Conservation (phyloP, 2,329 filamentous ascomycete species). For the Hypoxylon sp. region DNA sequence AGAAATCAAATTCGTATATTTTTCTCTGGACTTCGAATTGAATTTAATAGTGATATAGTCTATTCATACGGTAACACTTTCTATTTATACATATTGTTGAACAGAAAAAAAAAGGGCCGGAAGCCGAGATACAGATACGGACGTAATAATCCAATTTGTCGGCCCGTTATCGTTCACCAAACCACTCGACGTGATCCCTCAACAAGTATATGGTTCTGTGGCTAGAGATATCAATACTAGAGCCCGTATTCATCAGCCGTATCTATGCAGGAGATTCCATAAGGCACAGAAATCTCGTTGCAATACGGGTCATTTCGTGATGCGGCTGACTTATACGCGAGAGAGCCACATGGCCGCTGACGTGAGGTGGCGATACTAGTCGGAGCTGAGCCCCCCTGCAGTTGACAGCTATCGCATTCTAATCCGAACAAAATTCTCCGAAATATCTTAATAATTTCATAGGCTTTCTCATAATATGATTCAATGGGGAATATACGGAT, state of each 20-base stretch:
- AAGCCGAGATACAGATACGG: constrained; percentile 19
- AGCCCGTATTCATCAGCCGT: constrained; percentile 25
- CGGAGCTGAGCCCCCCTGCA: constrained; percentile 18
- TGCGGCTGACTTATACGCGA: constrained; percentile 24
- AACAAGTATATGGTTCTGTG: background rate
- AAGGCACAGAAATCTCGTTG: constrained; percentile 5
- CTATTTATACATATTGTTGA: constrained; percentile 28
- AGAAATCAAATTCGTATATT: constrained; percentile 8
- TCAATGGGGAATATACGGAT: background rate
- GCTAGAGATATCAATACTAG: constrained; percentile 20
- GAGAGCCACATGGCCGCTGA: constrained; percentile 32
- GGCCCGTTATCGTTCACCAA: constrained; percentile 15
- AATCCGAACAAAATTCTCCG: background rate
- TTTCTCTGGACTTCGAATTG: constrained; percentile 3
- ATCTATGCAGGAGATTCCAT: constrained; percentile 1
- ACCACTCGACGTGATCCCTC: constrained; percentile 11
- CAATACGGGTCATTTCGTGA: constrained; percentile 33
- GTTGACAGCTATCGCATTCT: constrained; percentile 8
- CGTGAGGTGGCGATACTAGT: constrained; percentile 24
- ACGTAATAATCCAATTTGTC: constrained; percentile 11
- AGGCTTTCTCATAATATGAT: background rate
- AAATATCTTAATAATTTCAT: constrained; percentile 10
- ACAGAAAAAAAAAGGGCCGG: background rate
- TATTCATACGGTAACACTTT: constrained; percentile 9
- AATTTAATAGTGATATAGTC: constrained; percentile 12